phyloP scores from a whole-genome alignment of 805 yeast species.

The Kluyveromyces dobzhanskii region DNA sequence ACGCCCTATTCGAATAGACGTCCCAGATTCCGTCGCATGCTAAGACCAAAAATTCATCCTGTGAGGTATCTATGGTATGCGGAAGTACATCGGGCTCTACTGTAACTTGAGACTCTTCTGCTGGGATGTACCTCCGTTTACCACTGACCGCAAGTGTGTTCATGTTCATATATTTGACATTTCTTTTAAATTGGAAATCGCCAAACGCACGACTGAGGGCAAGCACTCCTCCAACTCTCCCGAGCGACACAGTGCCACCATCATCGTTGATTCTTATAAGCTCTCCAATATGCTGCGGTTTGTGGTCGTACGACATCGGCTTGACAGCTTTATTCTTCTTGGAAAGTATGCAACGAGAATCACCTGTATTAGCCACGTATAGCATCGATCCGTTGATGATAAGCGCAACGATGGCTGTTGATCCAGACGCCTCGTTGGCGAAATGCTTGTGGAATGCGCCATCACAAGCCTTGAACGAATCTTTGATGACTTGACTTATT shows the following conservation, averaged over 20 bases:
- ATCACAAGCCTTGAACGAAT: conserved; percentile 40
- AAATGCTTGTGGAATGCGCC: conserved; percentile 33
- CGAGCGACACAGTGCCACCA: conserved; percentile 88
- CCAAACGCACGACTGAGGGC: conserved; percentile 91
- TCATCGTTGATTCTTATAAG: conserved; percentile 83
- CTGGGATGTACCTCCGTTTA: conserved; percentile 24
- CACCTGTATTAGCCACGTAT: conserved; percentile 66
- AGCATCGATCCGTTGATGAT: conserved; percentile 38
- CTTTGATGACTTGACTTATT: conserved; percentile 32
- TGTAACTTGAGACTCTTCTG: conserved; percentile 72
- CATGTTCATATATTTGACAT: conserved; percentile 30
- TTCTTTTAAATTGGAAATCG: conserved; percentile 49
- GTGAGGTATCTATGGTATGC: conserved; percentile 36
- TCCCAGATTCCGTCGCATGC: conserved; percentile 89
- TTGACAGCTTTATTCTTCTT: conserved; percentile 48
- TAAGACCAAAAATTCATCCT: conserved; percentile 61
- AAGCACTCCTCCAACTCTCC: conserved; percentile 90
- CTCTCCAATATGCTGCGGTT: conserved; percentile 94
- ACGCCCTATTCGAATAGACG: conserved; percentile 47
- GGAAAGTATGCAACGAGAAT: conserved; percentile 55
- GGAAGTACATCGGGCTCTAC: conserved; percentile 68
- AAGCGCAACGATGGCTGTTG: conserved; percentile 43
- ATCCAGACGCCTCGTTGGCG: conserved; percentile 38
- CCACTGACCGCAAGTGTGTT: conserved; percentile 17
- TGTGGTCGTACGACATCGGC: conserved; percentile 68